Evolutionary conservation across 352 stramenopile genomes (phyloP).

Genomic region (Phytophthora kernoviae): DNA sequence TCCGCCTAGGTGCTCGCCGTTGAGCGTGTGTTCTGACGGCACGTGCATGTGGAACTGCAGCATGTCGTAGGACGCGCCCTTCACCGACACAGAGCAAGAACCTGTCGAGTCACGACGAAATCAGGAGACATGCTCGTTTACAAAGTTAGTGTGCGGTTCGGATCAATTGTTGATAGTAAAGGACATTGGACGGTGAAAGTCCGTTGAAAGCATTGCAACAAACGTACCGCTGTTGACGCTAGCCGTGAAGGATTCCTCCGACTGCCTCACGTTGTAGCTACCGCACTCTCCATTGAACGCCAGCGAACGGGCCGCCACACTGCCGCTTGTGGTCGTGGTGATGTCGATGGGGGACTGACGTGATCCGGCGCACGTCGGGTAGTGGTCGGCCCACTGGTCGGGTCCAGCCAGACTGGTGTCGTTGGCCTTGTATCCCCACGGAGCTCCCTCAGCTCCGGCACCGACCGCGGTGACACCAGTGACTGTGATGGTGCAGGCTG

Average conservation of each 20-base stretch:
- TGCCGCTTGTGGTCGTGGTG: neutral
- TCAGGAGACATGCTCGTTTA: neutral
- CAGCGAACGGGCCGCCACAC: constrained; percentile 9
- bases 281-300: constrained; percentile 23
- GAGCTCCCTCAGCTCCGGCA: constrained; percentile 4
- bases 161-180: too few species aligned
- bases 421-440: constrained; percentile 32
- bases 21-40: constrained; percentile 41
- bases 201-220: too few species aligned
- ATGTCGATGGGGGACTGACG: constrained; percentile 42
- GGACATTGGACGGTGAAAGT: too few species aligned
- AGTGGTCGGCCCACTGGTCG: constrained; percentile 20
- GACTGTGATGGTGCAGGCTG: constrained; percentile 3
- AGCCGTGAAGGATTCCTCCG: constrained; percentile 22
- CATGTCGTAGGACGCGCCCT: constrained; percentile 16
- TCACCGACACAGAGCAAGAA: constrained; percentile 7
- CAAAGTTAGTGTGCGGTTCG: neutral
- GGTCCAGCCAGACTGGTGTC: constrained; percentile 12
- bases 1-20: constrained; percentile 29
- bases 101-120: neutral
- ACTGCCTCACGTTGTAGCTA: constrained; percentile 20
- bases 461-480: constrained; percentile 7
- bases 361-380: constrained; percentile 18
- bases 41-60: constrained; percentile 41
- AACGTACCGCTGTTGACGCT: constrained; percentile 9